Evolutionary conservation across 2,329 filamentous ascomycete genomes (phyloP), one percentile per base, ranked within the genome.

Genomic region (Cladosporium halotolerans): DNA sequence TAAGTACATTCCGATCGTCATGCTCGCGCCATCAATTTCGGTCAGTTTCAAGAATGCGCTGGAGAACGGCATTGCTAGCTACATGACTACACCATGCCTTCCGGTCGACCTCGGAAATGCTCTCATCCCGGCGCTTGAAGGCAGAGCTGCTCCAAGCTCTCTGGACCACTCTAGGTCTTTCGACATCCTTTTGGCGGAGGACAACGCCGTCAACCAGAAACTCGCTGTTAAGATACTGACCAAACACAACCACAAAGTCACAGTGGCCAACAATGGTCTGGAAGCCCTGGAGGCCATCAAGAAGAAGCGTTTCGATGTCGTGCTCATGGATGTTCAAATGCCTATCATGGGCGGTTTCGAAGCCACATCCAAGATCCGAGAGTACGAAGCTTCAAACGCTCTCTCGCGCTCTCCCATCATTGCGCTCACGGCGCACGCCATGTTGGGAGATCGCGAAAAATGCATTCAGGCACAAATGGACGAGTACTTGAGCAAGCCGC

Each of bases 341-440:
- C 93, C 93, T n/a, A 88, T 97, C 65, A 97, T 97, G 91, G 93
- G 93, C 68, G 93, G 93, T 42, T 97, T 99, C 68, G 93, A 99
- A 73, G 91, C 93, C 11, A 99, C 93, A 4, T 88, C 85, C 61
- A 96, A 96, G 76, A 99, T 99, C 61, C 84, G 93, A 64, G 90
- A 96, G 69, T 97, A 92, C 70, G 93, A 99, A 70, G 84, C 86
- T 56, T 87, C 85, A 59, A 82, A 89, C 61, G 85, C 85, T 52
- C 80, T 89, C 33, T 84, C 88, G 54, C 82, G 92, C 49, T 96
- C 92, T 9, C 93, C 93, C 11, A 96, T 99, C 66, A 96, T 99
- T 64, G 93, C 93, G 2, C 80, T 99, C 42, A 99, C 93, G 10
- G 93, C 93, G 1, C 93, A 99, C 73, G 93, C 93, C 63, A 99